Evolutionary conservation across 2,329 filamentous ascomycete genomes (phyloP).

Genomic region (Epichloe festucae): DNA sequence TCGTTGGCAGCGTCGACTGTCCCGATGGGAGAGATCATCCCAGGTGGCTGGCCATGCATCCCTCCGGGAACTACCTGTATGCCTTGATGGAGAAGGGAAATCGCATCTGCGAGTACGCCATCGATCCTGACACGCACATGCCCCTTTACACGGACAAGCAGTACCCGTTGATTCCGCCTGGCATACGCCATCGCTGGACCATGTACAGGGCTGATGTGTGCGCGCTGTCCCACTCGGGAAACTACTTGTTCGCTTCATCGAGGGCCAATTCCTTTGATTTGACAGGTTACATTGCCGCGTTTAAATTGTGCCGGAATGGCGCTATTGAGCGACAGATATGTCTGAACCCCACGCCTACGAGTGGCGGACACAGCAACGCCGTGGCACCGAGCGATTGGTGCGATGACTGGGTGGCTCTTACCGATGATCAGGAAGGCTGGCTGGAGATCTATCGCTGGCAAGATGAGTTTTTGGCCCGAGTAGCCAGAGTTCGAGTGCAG

Average conservation of each 20-base stretch:
- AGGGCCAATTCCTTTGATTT: slow-evolving; percentile 63
- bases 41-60: slow-evolving; percentile 78
- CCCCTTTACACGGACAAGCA: slow-evolving; percentile 67
- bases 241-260: slow-evolving; percentile 75
- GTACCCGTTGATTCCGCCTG: slow-evolving; percentile 70
- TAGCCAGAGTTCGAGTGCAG: slow-evolving; percentile 62
- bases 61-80: slow-evolving; percentile 66
- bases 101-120: slow-evolving; percentile 65
- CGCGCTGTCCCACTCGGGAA: slow-evolving; percentile 52
- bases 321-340: slow-evolving; percentile 67
- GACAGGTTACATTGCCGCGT: slow-evolving; percentile 73
- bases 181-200: slow-evolving; percentile 38
- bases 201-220: slow-evolving; percentile 84
- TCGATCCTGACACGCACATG: slow-evolving; percentile 59
- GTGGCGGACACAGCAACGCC: slow-evolving; percentile 78
- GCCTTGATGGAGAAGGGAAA: slow-evolving; percentile 86
- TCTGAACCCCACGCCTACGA: slow-evolving; percentile 73
- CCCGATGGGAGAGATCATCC: slow-evolving; percentile 64
- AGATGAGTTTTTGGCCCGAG: slow-evolving; percentile 65
- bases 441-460: slow-evolving; percentile 81
- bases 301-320: slow-evolving; percentile 55
- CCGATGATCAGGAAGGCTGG: slow-evolving; percentile 78
- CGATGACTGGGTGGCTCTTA: slow-evolving; percentile 83
- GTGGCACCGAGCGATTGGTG: slow-evolving; percentile 74
- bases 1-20: slow-evolving; percentile 61